Base-by-base conservation (phyloP, 768 basidiomycete species). In the Daedaleopsis sinensis region DNA sequence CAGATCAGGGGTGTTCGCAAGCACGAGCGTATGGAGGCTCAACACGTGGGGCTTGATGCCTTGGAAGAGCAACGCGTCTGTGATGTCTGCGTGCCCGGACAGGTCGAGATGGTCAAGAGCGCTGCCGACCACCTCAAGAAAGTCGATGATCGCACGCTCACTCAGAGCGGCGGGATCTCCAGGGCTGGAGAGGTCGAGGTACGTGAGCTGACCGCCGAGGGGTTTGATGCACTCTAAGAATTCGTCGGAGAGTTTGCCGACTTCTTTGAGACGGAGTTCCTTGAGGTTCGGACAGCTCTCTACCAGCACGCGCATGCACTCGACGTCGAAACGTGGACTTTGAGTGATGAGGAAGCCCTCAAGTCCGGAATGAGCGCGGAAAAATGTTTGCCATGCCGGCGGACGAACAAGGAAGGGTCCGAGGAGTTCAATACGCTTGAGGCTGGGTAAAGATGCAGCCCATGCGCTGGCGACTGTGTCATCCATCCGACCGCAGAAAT, bases 401-500 rank as follows among this genome's bases (percentile, higher is more conserved):
- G 82, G 75, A 21, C 88, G 86, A 38, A 97, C 89, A 23, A 94
- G 86, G 75, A 93, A 95, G 2, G 94, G 94, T 0, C 91, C 96
- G 13, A 93, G 84, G 16, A 99, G 89, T 71, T 90, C 88, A 15
- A 99, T 68, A 37, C 84, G 84, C 5, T 76, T 82, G 43, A 99
- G 83, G 15, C 83, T 72, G 1, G 85, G 87, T 35, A 99, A 80
- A 0, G 82, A 81, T 5, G 74, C 79, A 44, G 80, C 80, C 82
- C 93, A 91, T 24, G 82, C 72, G 16, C 74, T 68, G 50, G 93
- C 74, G 43, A 87, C 84, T 0, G 76, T 62, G 65, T 88, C 84
- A 55, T 90, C 82, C 60, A 98, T 81, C 37, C 88, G 86, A 5
- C 96, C 96, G 64, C 96, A 98, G 65, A 86, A 87, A 67, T 94